Percentiles rank a stretch among this genome's conserved stretches.
Evolutionary conservation across 305 asterid genomes (phyloP).

Genomic region (Fraxinus sp.): DNA sequence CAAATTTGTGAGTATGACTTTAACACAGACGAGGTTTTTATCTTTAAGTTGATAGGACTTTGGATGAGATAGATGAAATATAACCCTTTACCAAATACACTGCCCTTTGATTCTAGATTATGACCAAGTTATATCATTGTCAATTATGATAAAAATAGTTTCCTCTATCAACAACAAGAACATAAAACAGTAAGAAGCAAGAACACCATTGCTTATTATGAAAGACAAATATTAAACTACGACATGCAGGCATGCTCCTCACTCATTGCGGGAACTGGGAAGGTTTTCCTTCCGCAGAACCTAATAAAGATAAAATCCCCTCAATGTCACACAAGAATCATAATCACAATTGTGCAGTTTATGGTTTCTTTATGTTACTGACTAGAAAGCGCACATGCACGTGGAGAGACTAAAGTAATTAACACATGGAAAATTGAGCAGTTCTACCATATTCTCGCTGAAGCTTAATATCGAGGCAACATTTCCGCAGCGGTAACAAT

Average conservation of each 20-base stretch:
- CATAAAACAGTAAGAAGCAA: not conserved
- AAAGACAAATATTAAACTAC: not conserved
- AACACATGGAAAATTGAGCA: not conserved
- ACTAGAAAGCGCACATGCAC: not conserved
- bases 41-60: not conserved
- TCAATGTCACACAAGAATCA: not conserved
- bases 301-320: not conserved
- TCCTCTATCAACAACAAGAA: not conserved
- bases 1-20: not conserved
- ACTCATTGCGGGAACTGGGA: not conserved
- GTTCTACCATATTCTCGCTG: slow-evolving; percentile 87
- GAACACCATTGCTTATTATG: not conserved
- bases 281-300: not conserved
- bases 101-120: not conserved
- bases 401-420: not conserved
- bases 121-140: not conserved
- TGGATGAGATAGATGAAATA: not conserved
- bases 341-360: not conserved
- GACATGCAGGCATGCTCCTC: not conserved
- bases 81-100: not conserved
- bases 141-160: not conserved
- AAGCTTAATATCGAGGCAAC: slow-evolving; percentile 97
- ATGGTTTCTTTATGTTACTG: not conserved
- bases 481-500: slow-evolving; percentile 98
- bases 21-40: not conserved